Base-by-base conservation (phyloP, 2,329 filamentous ascomycete genomes). In the Aspergillus fructus region DNA sequence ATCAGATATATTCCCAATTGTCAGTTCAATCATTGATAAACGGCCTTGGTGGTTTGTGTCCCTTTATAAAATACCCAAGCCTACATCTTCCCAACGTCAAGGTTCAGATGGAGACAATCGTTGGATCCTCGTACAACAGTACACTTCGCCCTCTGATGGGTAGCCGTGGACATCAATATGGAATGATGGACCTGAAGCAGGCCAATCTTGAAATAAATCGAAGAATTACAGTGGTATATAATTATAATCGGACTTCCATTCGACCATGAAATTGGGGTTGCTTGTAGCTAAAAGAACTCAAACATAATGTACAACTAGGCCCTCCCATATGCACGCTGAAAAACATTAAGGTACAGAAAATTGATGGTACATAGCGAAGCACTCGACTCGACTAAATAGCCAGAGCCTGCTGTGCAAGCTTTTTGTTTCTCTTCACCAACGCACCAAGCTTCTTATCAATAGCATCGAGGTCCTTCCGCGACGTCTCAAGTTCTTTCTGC, bases 401-500 rank as follows among this genome's bases (percentile, higher is more conserved):
- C 27, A 78, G 53, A 7, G 75, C 75, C 60, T 77, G 74, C 53
- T 76, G 74, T 49, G 73, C 72, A 27, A 77, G 64, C 59, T 77
- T 77, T 64, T 72, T 76, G 64, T 77, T 78, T 11, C 75, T 68
- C 46, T 76, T 76, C 39, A 77, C 70, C 23, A 77, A 61, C 11
- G 70, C 74, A 23, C 62, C 63, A 27, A 77, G 67, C 59, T 77
- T 76, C 65, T 79, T 79, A 60, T 79, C 77, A 37, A 77, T 67
- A 4, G 68, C 57, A 54, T 79, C 81, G 65, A 92, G 86, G 59
- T 93, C 87, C 64, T 82, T 81, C 71, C 87, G 86, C 64, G 93
- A 83, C 9, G 79, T 79, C 63, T 92, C 88, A 76, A 92, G 87
- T 72, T 93, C 89, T 53, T 86, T 83, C 27, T 78, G 75, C 4